Conservation (phyloP, 768 basidiomycete genomes). For the Favolaschia claudopus region DNA sequence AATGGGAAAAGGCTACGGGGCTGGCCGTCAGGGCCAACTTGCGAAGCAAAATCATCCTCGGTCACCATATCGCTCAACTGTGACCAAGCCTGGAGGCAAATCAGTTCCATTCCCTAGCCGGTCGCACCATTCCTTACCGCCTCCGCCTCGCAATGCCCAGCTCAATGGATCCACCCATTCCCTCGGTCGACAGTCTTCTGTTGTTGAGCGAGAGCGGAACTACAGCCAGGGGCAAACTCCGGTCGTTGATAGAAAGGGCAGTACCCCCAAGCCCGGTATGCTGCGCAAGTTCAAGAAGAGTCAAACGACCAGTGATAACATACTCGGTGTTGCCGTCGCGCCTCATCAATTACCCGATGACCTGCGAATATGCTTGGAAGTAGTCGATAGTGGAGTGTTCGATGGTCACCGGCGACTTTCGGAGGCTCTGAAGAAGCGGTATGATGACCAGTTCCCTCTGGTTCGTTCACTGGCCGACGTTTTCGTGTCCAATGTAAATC, state of each 20-base stretch:
- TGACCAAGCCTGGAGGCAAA: conserved; percentile 47
- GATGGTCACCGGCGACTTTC: conserved; percentile 89
- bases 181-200: conserved; percentile 71
- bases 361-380: conserved; percentile 83
- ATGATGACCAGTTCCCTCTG: conserved; percentile 95
- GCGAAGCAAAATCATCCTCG: conserved; percentile 75
- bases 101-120: conserved; percentile 80
- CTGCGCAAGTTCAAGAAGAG: conserved; percentile 77
- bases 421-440: conserved; percentile 86
- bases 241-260: conserved; percentile 40
- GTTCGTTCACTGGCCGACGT: conserved; percentile 94
- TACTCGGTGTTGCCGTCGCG: conserved; percentile 63
- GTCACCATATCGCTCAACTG: conserved; percentile 74
- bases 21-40: conserved; percentile 36
- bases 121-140: conserved; percentile 81
- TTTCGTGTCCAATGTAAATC: conserved; percentile 90
- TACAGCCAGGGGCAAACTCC: conserved; percentile 54
- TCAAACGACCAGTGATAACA: conserved; percentile 54
- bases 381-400: conserved; percentile 85
- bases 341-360: conserved; percentile 90
- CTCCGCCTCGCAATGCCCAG: conserved; percentile 62
- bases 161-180: conserved; percentile 75
- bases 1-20: conserved; percentile 52
- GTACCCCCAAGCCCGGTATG: conserved; percentile 52
- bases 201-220: conserved; percentile 58